Evolutionary conservation across 1,139 yeast species (phyloP).

Genomic region (Nakaseomyces kungkrabaensis): DNA sequence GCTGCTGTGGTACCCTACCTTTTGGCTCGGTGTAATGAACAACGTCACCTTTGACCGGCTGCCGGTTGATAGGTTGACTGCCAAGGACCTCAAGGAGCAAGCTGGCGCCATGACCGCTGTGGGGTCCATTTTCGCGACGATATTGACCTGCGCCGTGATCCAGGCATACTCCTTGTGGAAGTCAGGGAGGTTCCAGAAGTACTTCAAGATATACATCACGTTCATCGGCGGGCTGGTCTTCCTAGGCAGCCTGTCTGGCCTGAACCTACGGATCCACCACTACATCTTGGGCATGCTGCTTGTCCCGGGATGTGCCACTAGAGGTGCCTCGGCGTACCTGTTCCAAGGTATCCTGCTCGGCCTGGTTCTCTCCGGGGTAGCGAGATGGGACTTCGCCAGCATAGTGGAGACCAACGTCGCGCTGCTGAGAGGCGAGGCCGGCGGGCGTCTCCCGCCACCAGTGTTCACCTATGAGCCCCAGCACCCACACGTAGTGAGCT

Average conservation of each 20-base stretch:
- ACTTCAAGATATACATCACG: constrained; percentile 41
- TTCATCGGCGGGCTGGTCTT: constrained; percentile 39
- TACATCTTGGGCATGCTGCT: constrained; percentile 71
- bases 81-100: constrained; percentile 58
- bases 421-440: constrained; percentile 66
- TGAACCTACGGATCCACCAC: constrained; percentile 78
- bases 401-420: constrained; percentile 69
- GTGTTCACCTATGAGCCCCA: constrained; percentile 27
- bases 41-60: constrained; percentile 80
- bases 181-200: constrained; percentile 60
- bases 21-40: constrained; percentile 80
- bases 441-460: constrained; percentile 52
- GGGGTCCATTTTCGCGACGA: constrained; percentile 36
- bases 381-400: constrained; percentile 91
- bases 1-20: constrained; percentile 65
- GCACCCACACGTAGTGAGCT: constrained; percentile 19
- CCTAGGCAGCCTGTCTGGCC: constrained; percentile 50
- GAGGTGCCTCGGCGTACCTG: constrained; percentile 56
- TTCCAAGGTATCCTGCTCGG: constrained; percentile 85
- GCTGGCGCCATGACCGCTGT: constrained; percentile 73
- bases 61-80: constrained; percentile 76
- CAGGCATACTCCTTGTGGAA: constrained; percentile 79
- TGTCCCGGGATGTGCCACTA: constrained; percentile 80
- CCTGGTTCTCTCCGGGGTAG: constrained; percentile 69
- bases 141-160: constrained; percentile 46